phyloP scores from a whole-genome alignment of 139 green algal genomes.

The Micractinium conductrix region DNA sequence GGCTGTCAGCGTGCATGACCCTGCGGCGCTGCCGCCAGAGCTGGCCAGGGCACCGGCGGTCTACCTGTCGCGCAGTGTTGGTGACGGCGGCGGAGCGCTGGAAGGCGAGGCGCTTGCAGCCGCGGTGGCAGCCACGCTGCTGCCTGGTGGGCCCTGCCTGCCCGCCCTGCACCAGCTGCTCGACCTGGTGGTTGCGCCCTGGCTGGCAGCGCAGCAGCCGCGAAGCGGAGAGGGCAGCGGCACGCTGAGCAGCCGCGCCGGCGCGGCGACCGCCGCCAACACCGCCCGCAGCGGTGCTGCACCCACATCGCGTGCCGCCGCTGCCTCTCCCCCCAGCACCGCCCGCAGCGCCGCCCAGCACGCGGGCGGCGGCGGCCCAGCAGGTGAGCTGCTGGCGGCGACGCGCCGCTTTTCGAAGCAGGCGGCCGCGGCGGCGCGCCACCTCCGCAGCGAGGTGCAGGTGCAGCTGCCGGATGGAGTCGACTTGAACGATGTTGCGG shows the following conservation, averaged over 20 bases:
- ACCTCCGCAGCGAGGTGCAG: slow-evolving; percentile 8
- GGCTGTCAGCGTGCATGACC: background rate
- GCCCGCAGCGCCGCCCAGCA: background rate
- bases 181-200: slow-evolving; percentile 11
- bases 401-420: background rate
- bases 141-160: slow-evolving; percentile 18
- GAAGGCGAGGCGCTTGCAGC: background rate
- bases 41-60: background rate
- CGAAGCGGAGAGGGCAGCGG: background rate
- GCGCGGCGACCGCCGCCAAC: too few species aligned
- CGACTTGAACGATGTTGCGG: background rate
- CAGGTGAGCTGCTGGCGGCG: slow-evolving; percentile 8
- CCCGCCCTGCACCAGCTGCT: slow-evolving; percentile 12
- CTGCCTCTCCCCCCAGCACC: background rate
- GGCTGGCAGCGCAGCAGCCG: slow-evolving; percentile 2
- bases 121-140: background rate
- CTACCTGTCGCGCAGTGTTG: background rate
- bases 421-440: background rate
- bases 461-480: slow-evolving; percentile 12
- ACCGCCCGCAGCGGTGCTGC: background rate
- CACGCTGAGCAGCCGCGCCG: background rate
- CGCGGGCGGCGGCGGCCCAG: background rate
- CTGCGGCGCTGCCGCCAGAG: background rate
- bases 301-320: background rate
- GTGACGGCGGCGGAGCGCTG: too few species aligned